Evolutionary conservation across 2,329 filamentous ascomycete species (phyloP), one percentile per base, ranked within the genome.

Genomic region (Trichoderma koningii): DNA sequence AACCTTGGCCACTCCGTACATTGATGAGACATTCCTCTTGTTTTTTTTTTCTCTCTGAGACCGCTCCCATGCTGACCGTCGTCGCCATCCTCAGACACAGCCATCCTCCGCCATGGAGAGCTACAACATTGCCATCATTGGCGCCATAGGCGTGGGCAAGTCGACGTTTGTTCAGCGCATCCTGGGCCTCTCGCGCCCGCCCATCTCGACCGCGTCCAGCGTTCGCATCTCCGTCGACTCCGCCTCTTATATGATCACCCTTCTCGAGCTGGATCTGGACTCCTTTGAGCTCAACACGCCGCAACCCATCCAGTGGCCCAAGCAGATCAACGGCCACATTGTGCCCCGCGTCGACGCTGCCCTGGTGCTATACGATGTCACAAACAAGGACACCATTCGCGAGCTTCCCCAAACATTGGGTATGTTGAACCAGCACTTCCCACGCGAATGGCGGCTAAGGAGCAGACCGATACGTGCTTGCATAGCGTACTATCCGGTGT

Each of bases 321-420:
- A 86, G 70, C 85, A 88, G 72, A 84, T 88, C 70, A 84, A 89
- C 73, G 90, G 91, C 66, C 83, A 88, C 68, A 85, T 88, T 67
- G 83, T 91, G 66, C 91, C 92, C 56, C 85, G 83, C 47, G 85
- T 97, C 72, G 91, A 98, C 72, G 94, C 91, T 21, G 92, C 91
- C 52, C 79, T 97, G 70, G 86, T 94, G 66, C 80, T 98, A 55
- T 97, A 97, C 81, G 92, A 97, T 82, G 90, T 96, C 51, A 91
- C 88, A 76, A 89, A 91, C 74, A 84, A 87, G 70, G 86, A 88
- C 66, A 94, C 89, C 74, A 86, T 96, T 71, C 83, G 84, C 66
- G 86, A 90, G 66, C 82, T 97, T 63, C 89, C 91, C 47, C 85
- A 89, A 71, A 87, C 91, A 68, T 81, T 96, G 74, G 87, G 93